Percentiles rank a stretch among this genome's conserved stretches.
Evolutionary conservation across 495 filamentous ascomycete species (phyloP).

Genomic region (Penicillium coprophilum): DNA sequence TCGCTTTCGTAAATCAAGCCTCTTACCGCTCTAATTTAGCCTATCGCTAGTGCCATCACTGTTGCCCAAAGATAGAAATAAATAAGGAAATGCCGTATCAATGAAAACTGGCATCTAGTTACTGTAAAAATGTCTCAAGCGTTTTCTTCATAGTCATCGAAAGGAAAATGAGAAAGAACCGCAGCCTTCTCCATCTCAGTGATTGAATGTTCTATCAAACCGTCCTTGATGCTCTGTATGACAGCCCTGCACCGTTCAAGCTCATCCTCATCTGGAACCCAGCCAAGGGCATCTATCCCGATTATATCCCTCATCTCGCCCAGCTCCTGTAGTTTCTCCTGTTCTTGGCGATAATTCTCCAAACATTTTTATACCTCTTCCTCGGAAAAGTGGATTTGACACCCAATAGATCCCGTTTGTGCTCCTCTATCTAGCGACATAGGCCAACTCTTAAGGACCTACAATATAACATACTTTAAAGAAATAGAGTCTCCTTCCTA

Average conservation of each 20-base stretch:
- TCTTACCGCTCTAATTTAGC: too few relatives aligned
- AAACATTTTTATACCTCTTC: conserved; percentile 18
- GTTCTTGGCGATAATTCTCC: conserved; percentile 17
- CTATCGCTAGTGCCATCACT: too few relatives aligned
- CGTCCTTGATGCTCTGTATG: conserved; percentile 24
- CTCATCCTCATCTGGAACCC: conserved; percentile 29
- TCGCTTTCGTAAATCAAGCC: too few relatives aligned
- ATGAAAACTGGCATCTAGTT: too few relatives aligned
- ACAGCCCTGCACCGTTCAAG: conserved; percentile 22
- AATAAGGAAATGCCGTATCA: too few relatives aligned
- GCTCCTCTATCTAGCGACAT: conserved; percentile 16
- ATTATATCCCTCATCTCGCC: conserved; percentile 28
- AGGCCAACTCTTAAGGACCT: conserved; percentile 25
- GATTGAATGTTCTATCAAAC: conserved; percentile 27
- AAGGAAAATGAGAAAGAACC: conserved; percentile 26
- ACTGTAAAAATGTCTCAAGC: too few relatives aligned
- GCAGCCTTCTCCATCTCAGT: conserved; percentile 25
- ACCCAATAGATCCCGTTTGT: conserved; percentile 11
- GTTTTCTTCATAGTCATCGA: conserved; percentile 31
- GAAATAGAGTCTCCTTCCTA: conserved; percentile 27
- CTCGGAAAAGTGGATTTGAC: conserved; percentile 22
- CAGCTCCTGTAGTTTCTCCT: conserved; percentile 28
- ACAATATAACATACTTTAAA: conserved; percentile 19
- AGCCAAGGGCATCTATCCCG: conserved; percentile 28
- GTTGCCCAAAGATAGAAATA: too few relatives aligned